Percentiles rank a stretch among this genome's conserved stretches.
Conservation (phyloP, 768 basidiomycete genomes). For the Pleurotus eryngii region DNA sequence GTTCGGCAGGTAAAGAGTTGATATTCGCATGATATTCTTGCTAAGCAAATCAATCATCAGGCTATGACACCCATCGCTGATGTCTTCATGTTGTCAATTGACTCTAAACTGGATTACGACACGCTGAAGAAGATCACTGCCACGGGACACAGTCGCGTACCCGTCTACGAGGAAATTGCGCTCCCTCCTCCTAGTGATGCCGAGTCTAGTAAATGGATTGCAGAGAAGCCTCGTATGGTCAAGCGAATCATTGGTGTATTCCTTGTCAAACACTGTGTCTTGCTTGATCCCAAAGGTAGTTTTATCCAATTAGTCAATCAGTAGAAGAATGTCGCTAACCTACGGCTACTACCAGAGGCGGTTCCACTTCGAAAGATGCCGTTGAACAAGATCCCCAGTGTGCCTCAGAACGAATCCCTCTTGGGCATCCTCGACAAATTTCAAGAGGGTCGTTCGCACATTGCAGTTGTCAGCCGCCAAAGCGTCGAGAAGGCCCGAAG, state of each 20-base stretch:
- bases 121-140: constrained; percentile 71
- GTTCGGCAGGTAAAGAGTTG: constrained; percentile 53
- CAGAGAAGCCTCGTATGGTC: constrained; percentile 41
- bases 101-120: constrained; percentile 78
- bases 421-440: constrained; percentile 85
- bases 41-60: constrained; percentile 22
- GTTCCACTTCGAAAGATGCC: constrained; percentile 80
- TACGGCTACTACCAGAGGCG: constrained; percentile 49
- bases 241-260: constrained; percentile 87
- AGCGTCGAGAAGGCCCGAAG: constrained; percentile 72
- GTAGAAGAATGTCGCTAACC: background rate
- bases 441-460: constrained; percentile 88
- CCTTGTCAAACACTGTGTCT: constrained; percentile 85
- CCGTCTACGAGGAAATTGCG: constrained; percentile 77
- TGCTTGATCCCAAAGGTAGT: constrained; percentile 80
- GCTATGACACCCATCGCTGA: constrained; percentile 80
- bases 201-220: background rate
- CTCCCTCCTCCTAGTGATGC: constrained; percentile 34
- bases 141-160: constrained; percentile 82
- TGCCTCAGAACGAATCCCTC: constrained; percentile 82
- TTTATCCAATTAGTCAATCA: background rate
- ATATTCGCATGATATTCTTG: background rate
- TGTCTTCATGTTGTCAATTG: constrained; percentile 87
- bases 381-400: constrained; percentile 82
- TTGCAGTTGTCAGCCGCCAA: constrained; percentile 84